Evolutionary conservation across 352 stramenopile genomes (phyloP), one percentile per base, ranked within the genome.

Genomic region (Detonula confervacea): DNA sequence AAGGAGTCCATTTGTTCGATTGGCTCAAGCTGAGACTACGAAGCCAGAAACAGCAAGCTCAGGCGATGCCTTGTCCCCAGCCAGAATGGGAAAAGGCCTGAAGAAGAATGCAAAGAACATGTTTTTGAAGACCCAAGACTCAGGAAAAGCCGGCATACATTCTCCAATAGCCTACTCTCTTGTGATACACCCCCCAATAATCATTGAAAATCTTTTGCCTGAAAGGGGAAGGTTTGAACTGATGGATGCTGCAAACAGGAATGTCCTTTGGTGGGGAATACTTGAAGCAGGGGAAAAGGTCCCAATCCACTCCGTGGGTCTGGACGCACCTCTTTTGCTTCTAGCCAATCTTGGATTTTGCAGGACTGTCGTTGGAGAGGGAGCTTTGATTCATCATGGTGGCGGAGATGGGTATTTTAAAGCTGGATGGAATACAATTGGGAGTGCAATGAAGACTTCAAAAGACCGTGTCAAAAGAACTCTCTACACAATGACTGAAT

Each of bases 151-250:
- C 25, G 59, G 64, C 83, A 74, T 83, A 8, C 90, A 95, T 68
- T 73, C 67, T 39, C 89, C 90, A 47, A 81, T 96, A 6, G 77
- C 87, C n/a, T 96, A 96, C 61, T 92, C 83, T 1, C 66, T 96
- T 35, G 70, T 93, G 11, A 84, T 97, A 69, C 90, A 96, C 73
- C 86, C 94, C 24, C 92, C 94, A 16, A 84, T 97, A 29, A 85
- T 96, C n/a, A 87, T 97, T 62, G 88, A 95, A 74, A 97, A 97
- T 81, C 77, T 97, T 44, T 73, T 97, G 51, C 92, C 94, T 39
- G 80, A 94, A 74, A 63, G 57, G 22, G 93, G 89, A 47, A 75
- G 82, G 33, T 96, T 96, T 80, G 91, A 96, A 82, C 72, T 97
- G 0, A 93, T 95, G 81, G 83, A 96, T 83, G 89, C 91, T 24